Percentiles rank a stretch among this genome's conserved stretches.
phyloP scores from a whole-genome alignment of 2,329 filamentous ascomycete genomes.

The Penicillium sp. region DNA sequence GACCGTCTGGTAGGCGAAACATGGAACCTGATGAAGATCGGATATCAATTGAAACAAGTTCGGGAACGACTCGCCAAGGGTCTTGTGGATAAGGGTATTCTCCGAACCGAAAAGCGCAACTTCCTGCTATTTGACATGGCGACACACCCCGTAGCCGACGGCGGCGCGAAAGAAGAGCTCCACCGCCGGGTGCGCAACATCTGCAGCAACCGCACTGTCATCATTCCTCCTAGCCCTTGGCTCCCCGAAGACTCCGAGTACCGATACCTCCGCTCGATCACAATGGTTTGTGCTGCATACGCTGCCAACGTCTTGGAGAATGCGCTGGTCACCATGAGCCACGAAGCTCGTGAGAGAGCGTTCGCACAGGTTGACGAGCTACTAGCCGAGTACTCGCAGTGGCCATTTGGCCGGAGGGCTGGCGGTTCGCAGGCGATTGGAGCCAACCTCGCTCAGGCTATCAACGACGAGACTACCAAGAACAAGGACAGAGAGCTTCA shows the following conservation, averaged over 20 bases:
- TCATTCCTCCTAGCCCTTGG: constrained; percentile 82
- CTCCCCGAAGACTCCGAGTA: constrained; percentile 94
- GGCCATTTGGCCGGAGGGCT: constrained; percentile 83
- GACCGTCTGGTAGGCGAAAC: constrained; percentile 72
- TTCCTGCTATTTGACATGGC: constrained; percentile 99
- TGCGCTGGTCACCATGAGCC: constrained; percentile 87
- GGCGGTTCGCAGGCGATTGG: constrained; percentile 80
- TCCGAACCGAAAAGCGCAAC: constrained; percentile 98
- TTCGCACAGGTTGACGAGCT: constrained; percentile 97
- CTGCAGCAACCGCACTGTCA: constrained; percentile 89
- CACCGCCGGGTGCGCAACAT: constrained; percentile 88
- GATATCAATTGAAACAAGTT: constrained; percentile 98
- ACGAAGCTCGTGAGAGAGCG: constrained; percentile 89
- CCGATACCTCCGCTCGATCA: constrained; percentile 84
- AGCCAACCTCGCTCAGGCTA: constrained; percentile 84
- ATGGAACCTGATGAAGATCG: constrained; percentile 99
- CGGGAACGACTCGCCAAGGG: constrained; percentile 96
- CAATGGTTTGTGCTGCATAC: constrained; percentile 97
- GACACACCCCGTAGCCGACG: constrained; percentile 94
- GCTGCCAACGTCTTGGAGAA: constrained; percentile 98
- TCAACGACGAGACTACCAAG: constrained; percentile 82
- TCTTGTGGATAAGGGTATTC: constrained; percentile 96
- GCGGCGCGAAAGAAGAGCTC: constrained; percentile 96
- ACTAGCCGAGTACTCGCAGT: constrained; percentile 94
- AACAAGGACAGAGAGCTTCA: constrained; percentile 93